A percentile compares a stretch with the other conserved stretches of the same genome.
phyloP scores from a whole-genome alignment of 345 rosid species.

The Bruguiera sexangula region DNA sequence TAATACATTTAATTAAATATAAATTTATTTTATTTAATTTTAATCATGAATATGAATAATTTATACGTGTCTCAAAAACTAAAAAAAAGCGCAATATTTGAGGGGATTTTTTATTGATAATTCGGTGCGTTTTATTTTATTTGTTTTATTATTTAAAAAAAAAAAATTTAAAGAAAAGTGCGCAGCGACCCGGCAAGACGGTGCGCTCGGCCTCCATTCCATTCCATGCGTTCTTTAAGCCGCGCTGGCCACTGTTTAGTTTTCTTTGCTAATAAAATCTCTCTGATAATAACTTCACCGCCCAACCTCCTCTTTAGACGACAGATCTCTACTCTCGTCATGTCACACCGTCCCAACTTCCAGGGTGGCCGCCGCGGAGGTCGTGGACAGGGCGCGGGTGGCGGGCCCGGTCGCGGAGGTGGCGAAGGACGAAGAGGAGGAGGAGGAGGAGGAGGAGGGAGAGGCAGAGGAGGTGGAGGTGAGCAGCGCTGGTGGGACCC shows the following conservation, averaged over 20 bases:
- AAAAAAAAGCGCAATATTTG: too few relatives aligned
- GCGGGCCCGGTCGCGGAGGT: conserved; percentile 33
- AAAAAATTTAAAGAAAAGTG: too few relatives aligned
- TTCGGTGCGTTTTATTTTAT: too few relatives aligned
- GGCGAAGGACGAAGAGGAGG: conserved; percentile 20
- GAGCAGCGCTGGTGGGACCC: conserved; percentile 99
- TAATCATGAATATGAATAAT: too few relatives aligned
- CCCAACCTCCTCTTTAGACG: neutral
- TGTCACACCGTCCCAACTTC: conserved; percentile 31
- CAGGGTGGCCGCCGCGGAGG: conserved; percentile 49
- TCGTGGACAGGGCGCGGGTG: conserved; percentile 15
- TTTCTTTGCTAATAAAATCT: neutral
- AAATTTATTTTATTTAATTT: too few relatives aligned
- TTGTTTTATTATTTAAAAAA: too few relatives aligned
- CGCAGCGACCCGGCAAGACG: too few relatives aligned
- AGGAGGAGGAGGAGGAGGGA: conserved; percentile 21
- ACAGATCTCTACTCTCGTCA: conserved; percentile 12
- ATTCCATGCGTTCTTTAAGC: neutral
- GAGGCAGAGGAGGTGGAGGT: conserved; percentile 59
- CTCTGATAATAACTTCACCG: neutral
- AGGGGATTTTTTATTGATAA: too few relatives aligned
- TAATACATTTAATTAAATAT: too few relatives aligned
- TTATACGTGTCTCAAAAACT: too few relatives aligned
- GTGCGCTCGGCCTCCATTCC: too few relatives aligned
- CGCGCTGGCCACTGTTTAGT: neutral